These are phyloP conservation scores for Sedum album DNA, from an alignment of 164 flowering plant species.

Conservation along the genomic window DNA sequence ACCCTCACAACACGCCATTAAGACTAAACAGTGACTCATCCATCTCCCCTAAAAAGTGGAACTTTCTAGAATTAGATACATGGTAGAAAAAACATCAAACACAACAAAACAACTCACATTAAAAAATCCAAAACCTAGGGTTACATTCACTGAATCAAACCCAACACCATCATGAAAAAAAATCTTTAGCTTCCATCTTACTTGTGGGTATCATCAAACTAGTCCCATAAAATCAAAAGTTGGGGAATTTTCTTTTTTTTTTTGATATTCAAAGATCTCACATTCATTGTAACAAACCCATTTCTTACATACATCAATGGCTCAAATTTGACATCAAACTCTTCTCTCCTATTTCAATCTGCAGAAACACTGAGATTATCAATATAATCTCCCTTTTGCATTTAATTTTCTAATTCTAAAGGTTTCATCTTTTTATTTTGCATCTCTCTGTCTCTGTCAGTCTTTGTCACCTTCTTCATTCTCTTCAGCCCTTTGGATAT, in stretches of 20 bases:
- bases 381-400: not conserved
- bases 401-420: conserved; percentile 3
- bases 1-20: no score
- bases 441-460: not conserved
- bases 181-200: not conserved
- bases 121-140: not conserved
- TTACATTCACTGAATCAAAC: no score
- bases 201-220: conserved; percentile 2
- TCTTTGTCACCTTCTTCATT: conserved; percentile 3
- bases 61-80: conserved; percentile 2
- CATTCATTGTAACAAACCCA: conserved; percentile 1
- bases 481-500: not conserved
- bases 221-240: not conserved
- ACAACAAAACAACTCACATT: not conserved
- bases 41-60: not conserved
- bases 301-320: not conserved
- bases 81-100: not conserved
- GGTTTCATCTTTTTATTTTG: not conserved
- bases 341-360: not conserved
- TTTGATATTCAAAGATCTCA: not conserved
- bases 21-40: not conserved
- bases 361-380: not conserved
- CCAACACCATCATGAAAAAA: not conserved
- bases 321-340: not conserved
- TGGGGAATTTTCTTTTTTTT: not conserved